Conservation (phyloP, 441 rosid genomes). For the Adansonia gregorii region DNA sequence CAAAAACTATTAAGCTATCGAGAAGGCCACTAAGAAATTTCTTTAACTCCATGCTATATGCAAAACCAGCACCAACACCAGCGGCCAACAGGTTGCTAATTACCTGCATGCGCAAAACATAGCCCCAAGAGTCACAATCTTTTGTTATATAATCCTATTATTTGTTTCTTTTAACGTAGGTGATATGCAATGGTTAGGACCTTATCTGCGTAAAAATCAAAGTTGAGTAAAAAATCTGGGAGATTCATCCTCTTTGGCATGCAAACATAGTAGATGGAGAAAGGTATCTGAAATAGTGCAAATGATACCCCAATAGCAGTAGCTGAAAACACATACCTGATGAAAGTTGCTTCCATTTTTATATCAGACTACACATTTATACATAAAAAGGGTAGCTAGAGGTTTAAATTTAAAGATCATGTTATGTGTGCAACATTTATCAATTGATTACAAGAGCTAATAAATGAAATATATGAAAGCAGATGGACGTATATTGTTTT, state of each 20-base stretch:
- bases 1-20: not conserved
- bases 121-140: not conserved
- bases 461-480: too few relatives aligned
- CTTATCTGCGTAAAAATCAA: slow-evolving; percentile 3
- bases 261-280: not conserved
- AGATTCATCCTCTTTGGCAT: not conserved
- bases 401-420: not conserved
- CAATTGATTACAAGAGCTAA: too few relatives aligned
- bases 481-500: too few relatives aligned
- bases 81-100: slow-evolving; percentile 36
- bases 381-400: not conserved
- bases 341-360: not conserved
- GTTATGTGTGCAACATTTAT: too few relatives aligned
- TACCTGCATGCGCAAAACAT: slow-evolving; percentile 23
- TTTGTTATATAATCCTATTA: too few relatives aligned
- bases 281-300: not conserved
- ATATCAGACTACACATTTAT: not conserved
- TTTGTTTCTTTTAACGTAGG: not conserved
- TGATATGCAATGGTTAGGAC: not conserved
- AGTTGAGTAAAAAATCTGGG: not conserved
- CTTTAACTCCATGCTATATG: slow-evolving; percentile 35
- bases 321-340: not conserved
- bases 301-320: not conserved
- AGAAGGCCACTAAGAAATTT: not conserved
- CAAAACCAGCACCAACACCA: slow-evolving; percentile 42